phyloP scores from a whole-genome alignment of 306 rosid species.

The Lupinus albus region DNA sequence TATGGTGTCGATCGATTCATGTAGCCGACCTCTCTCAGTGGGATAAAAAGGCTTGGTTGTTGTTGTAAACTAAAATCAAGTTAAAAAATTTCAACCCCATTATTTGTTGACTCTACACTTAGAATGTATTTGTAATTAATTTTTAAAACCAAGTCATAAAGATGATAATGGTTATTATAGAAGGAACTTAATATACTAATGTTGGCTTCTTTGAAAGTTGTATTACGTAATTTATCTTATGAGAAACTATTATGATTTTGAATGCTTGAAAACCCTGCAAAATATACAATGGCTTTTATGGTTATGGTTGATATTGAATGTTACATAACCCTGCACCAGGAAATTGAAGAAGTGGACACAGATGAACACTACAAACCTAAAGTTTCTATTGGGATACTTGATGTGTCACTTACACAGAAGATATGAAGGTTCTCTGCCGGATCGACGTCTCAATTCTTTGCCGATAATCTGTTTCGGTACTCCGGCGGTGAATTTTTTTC shows the following conservation, averaged over 20 bases:
- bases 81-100: constrained; percentile 5
- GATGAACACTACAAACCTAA: constrained; percentile 91
- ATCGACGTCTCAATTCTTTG: constrained; percentile 16
- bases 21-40: no score
- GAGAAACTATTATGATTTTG: constrained; percentile 15
- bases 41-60: no score
- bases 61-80: no score
- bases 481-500: constrained; percentile 34
- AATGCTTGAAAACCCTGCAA: constrained; percentile 3
- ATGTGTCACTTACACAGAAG: constrained; percentile 64
- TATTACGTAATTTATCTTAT: constrained; percentile 1
- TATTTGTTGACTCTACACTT: neutral
- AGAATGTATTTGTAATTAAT: constrained; percentile 1
- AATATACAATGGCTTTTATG: neutral
- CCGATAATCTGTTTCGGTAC: constrained; percentile 31
- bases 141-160: neutral
- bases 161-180: constrained; percentile 11
- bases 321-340: constrained; percentile 41
- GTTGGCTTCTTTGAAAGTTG: neutral
- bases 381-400: constrained; percentile 64
- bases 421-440: constrained; percentile 42
- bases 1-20: no score
- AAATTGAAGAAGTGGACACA: constrained; percentile 94
- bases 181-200: neutral
- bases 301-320: constrained; percentile 37